phyloP scores from a whole-genome alignment of 768 basidiomycete species.

The Asterophora parasitica region DNA sequence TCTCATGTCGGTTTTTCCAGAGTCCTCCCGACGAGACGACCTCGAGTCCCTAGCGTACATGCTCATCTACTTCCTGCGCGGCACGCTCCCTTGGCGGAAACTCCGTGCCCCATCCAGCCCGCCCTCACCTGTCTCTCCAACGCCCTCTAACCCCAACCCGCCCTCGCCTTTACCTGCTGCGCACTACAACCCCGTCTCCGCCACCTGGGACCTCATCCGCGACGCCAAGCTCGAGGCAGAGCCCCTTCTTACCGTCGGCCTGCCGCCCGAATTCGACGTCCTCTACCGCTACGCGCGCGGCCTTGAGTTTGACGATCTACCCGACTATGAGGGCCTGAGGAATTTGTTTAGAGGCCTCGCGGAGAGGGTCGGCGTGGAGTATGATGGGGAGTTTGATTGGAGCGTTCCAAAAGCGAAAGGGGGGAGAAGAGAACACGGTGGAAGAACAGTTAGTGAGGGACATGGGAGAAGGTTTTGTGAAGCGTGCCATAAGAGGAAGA shows the following conservation, averaged over 20 bases:
- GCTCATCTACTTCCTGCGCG: constrained; percentile 77
- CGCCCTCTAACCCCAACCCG: constrained; percentile 16
- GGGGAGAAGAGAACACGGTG: constrained; percentile 14
- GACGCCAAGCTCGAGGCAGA: constrained; percentile 67
- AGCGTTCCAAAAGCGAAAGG: constrained; percentile 21
- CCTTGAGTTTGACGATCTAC: constrained; percentile 83
- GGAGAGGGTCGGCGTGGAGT: constrained; percentile 47
- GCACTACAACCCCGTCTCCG: constrained; percentile 51
- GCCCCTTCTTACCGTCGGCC: constrained; percentile 64
- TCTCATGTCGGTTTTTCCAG: constrained; percentile 28
- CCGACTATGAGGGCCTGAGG: constrained; percentile 82
- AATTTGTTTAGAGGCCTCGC: constrained; percentile 63
- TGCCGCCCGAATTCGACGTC: constrained; percentile 79
- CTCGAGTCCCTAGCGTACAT: constrained; percentile 79
- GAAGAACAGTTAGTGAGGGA: constrained; percentile 17
- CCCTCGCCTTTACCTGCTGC: constrained; percentile 15
- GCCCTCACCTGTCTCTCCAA: constrained; percentile 22
- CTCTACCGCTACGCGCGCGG: constrained; percentile 77
- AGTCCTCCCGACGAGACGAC: constrained; percentile 75
- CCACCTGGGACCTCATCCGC: constrained; percentile 75
- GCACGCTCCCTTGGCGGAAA: constrained; percentile 76
- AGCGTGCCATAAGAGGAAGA: constrained; percentile 33
- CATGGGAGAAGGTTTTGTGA: constrained; percentile 29
- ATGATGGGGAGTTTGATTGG: constrained; percentile 49
- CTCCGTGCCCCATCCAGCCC: constrained; percentile 46